Percentiles rank a stretch among this genome's conserved stretches.
phyloP scores from a whole-genome alignment of 768 basidiomycete species.

The Collybia nuda region DNA sequence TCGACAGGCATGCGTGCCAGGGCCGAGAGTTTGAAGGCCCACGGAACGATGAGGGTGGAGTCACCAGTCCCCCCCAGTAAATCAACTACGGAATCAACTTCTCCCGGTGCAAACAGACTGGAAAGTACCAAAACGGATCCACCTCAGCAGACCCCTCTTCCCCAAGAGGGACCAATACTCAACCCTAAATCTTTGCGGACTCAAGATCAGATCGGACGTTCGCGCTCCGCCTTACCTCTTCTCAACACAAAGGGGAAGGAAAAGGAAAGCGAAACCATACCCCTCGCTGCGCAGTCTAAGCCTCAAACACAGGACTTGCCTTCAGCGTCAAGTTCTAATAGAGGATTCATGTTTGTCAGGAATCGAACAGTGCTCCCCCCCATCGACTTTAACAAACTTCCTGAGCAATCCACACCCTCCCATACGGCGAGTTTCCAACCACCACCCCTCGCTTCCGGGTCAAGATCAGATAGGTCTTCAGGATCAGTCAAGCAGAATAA shows the following conservation, averaged over 20 bases:
- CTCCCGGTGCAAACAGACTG: background rate
- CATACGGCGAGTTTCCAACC: constrained; percentile 17
- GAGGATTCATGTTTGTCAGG: constrained; percentile 36
- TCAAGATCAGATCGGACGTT: background rate
- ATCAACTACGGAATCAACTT: background rate
- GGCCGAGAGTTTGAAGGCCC: constrained; percentile 17
- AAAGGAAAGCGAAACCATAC: background rate
- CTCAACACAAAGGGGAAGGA: constrained; percentile 6
- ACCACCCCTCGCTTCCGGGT: constrained; percentile 23
- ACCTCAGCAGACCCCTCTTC: constrained; percentile 1
- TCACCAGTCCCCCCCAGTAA: constrained; percentile 14
- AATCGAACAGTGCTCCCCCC: constrained; percentile 33
- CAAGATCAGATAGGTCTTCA: constrained; percentile 22
- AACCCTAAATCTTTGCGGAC: background rate
- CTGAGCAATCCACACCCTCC: constrained; percentile 8
- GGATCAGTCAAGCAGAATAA: constrained; percentile 27
- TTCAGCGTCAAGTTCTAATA: background rate
- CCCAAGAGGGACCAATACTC: background rate
- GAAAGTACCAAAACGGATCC: background rate
- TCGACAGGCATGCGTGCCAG: constrained; percentile 12
- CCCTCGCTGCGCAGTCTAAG: background rate
- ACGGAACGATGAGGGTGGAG: constrained; percentile 16
- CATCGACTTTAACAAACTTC: constrained; percentile 25
- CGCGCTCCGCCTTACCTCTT: constrained; percentile 1
- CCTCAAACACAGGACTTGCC: constrained; percentile 26